phyloP scores from a whole-genome alignment of 2,329 filamentous ascomycete genomes.

The Cercospora berteroae region DNA sequence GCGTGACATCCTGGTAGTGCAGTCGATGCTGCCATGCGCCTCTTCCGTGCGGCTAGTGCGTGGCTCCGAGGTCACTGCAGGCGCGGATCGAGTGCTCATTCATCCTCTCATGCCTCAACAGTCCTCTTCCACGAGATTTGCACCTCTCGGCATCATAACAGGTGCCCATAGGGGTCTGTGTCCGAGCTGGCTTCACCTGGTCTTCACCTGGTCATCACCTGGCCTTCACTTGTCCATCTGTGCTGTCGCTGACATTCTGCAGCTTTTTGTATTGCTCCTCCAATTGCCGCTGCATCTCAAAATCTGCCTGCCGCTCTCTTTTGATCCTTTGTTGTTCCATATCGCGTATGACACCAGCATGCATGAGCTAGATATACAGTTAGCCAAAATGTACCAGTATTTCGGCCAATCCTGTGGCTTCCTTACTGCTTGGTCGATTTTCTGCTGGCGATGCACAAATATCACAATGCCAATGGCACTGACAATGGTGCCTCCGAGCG shows the following conservation, averaged over 20 bases:
- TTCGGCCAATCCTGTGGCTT: slow-evolving; percentile 1
- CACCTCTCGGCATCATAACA: background rate
- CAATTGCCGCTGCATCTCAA: slow-evolving; percentile 81
- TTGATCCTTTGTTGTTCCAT: slow-evolving; percentile 92
- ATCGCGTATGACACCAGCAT: slow-evolving; percentile 87
- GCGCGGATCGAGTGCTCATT: background rate
- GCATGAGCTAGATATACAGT: slow-evolving; percentile 70
- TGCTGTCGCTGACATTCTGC: slow-evolving; percentile 68
- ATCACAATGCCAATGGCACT: slow-evolving; percentile 74
- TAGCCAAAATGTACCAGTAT: background rate
- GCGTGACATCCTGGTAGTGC: background rate
- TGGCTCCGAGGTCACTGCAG: background rate
- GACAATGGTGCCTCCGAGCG: slow-evolving; percentile 72
- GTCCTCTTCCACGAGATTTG: background rate
- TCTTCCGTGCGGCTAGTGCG: background rate
- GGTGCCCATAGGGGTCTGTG: background rate
- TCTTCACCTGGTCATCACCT: slow-evolving; percentile 26
- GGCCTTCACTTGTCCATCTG: slow-evolving; percentile 25
- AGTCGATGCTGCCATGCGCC: background rate
- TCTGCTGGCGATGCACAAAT: slow-evolving; percentile 87
- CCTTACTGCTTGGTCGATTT: slow-evolving; percentile 74
- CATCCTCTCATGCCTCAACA: background rate
- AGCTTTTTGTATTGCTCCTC: slow-evolving; percentile 88
- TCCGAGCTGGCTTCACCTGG: slow-evolving; percentile 16
- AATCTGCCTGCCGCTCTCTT: slow-evolving; percentile 86